Evolutionary conservation across 495 filamentous ascomycete species (phyloP), one percentile per base, ranked within the genome.

Genomic region (Trichoderma virens): DNA sequence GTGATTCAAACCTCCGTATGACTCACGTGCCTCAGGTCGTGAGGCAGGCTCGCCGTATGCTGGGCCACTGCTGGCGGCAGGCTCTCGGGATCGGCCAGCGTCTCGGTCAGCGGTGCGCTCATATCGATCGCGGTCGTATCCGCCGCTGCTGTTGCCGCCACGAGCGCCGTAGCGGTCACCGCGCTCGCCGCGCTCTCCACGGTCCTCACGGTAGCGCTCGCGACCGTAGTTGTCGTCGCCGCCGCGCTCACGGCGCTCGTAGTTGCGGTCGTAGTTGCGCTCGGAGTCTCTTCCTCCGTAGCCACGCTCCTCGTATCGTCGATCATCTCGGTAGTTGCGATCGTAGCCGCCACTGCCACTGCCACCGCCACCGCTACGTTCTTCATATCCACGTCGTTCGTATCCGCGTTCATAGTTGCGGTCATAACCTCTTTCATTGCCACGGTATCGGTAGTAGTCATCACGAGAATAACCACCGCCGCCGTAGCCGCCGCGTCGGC

Each of bases 181-280:
- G 63, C 77, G 76, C 62, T 75, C 72, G 64, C 74, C 75, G 60
- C 71, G 70, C 59, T 71, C 69, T 56, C 75, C 72, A 67, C 76
- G 75, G 68, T 80, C 70, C 61, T 79, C 76, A 64, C 74, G 80
- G 61, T 82, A 80, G 35, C 77, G 73, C 60, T 72, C 72, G 32
- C 76, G 64, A 11, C 73, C 71, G 61, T 72, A 47, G 59, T n/a
- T 81, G 62, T 85, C 86, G 72, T 74, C 79, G 62, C 79, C 86
- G 72, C 73, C 79, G 62, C 79, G 79, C 23, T 78, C 78, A 59
- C 84, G 82, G 67, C 86, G 85, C 43, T 82, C 84, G 68, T 82
- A 75, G 70, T 89, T 86, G 69, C 86, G 84, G 67, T 82, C 83
- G 68, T 81, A 72, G 72, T 87, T 84, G 68, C 85, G 80, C 62